phyloP scores from a whole-genome alignment of 306 rosid genomes.

The Bauhinia variegata region DNA sequence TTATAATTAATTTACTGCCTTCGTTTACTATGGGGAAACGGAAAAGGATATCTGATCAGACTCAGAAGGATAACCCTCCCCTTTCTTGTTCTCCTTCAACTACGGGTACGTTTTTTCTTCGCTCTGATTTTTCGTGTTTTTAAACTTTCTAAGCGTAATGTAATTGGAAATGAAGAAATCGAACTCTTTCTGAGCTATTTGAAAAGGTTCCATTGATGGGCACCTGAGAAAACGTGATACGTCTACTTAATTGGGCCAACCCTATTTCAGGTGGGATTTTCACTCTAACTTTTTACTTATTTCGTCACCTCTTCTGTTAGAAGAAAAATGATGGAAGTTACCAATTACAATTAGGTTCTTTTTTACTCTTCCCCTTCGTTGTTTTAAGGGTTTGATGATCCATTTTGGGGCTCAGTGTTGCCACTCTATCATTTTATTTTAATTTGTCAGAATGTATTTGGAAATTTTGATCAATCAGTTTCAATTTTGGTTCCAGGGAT shows the following conservation, averaged over 20 bases:
- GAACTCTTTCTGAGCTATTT: slow-evolving; percentile 29
- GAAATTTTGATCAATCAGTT: not conserved
- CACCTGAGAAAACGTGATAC: slow-evolving; percentile 30
- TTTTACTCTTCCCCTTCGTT: slow-evolving; percentile 3
- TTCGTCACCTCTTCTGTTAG: slow-evolving; percentile 3
- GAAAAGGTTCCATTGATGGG: slow-evolving; percentile 34
- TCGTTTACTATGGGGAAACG: slow-evolving; percentile 56
- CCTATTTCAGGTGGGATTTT: slow-evolving; percentile 19
- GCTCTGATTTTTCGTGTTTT: not conserved
- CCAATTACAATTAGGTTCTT: slow-evolving; percentile 2
- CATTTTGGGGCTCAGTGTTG: not conserved
- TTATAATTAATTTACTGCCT: not conserved
- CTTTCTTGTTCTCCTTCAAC: slow-evolving; percentile 44
- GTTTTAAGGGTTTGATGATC: slow-evolving; percentile 32
- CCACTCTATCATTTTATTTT: not conserved
- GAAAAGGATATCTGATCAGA: slow-evolving; percentile 63
- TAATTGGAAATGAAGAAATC: slow-evolving; percentile 15
- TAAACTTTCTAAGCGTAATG: slow-evolving; percentile 10
- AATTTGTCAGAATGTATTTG: not conserved
- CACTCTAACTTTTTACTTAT: not conserved
- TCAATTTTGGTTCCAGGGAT: slow-evolving; percentile 4
- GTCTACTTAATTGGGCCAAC: slow-evolving; percentile 17
- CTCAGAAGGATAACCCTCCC: slow-evolving; percentile 48
- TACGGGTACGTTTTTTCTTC: slow-evolving; percentile 45
- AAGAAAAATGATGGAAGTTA: not conserved